phyloP scores from a whole-genome alignment of 805 yeast genomes.

The Suhomyces sp. region DNA sequence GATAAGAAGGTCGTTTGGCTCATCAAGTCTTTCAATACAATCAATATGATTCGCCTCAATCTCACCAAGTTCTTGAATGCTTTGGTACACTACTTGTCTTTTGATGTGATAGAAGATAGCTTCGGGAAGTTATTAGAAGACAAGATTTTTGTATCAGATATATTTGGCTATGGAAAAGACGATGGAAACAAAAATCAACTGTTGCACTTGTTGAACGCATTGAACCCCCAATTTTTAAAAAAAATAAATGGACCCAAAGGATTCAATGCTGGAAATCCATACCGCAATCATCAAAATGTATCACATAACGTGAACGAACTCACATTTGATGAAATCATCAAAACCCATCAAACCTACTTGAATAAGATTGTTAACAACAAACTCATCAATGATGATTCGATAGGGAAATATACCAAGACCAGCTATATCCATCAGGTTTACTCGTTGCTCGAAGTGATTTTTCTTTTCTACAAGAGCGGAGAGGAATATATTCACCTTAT shows the following conservation, averaged over 20 bases:
- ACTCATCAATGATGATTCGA: conserved; percentile 28
- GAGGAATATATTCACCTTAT: conserved; percentile 33
- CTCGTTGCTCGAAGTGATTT: conserved; percentile 28
- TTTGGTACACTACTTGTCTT: conserved; percentile 41
- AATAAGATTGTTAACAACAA: conserved; percentile 27
- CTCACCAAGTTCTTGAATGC: conserved; percentile 42
- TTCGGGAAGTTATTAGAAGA: conserved; percentile 24
- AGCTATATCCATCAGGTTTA: conserved; percentile 35
- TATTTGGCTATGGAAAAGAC: conserved; percentile 5
- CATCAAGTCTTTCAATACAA: conserved; percentile 29
- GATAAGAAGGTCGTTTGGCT: conserved; percentile 31
- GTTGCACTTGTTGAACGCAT: conserved; percentile 10
- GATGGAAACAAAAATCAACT: conserved; percentile 11
- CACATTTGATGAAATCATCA: conserved; percentile 51
- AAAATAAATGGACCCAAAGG: conserved; percentile 5
- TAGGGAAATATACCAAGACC: conserved; percentile 30
- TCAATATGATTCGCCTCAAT: conserved; percentile 39
- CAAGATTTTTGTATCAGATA: conserved; percentile 20
- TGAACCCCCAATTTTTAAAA: conserved; percentile 12
- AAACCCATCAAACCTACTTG: conserved; percentile 30
- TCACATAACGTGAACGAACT: conserved; percentile 25
- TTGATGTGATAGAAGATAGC: conserved; percentile 47
- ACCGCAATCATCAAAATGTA: background rate
- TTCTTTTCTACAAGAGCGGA: conserved; percentile 33
- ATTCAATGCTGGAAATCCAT: conserved; percentile 3